These are phyloP conservation scores for Crotalaria pallida DNA, from an alignment of 306 rosid species.

Conservation along the genomic window DNA sequence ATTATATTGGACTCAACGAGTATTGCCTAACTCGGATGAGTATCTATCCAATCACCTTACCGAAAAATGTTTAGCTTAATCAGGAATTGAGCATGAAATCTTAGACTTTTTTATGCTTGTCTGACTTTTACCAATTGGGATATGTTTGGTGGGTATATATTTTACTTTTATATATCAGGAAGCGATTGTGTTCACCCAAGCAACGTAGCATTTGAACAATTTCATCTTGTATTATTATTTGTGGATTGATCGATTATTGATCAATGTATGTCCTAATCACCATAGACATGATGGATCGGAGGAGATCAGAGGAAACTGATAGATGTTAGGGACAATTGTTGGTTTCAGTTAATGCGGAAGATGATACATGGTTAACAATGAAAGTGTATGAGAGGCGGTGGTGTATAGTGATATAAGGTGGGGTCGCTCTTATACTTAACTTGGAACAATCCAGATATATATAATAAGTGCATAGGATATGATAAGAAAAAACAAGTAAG, in stretches of 20 bases:
- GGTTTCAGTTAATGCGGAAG: not conserved
- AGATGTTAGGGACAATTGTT: not conserved
- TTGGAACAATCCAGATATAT: not conserved
- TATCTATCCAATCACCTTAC: too few species aligned
- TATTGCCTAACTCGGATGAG: too few species aligned
- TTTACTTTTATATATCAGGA: too few species aligned
- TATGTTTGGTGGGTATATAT: too few species aligned
- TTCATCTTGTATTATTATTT: not conserved
- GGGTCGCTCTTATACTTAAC: not conserved
- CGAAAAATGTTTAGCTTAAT: too few species aligned
- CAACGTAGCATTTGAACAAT: not conserved
- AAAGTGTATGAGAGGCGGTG: conserved; percentile 1
- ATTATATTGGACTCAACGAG: too few species aligned
- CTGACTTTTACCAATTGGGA: too few species aligned
- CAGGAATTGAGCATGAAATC: too few species aligned
- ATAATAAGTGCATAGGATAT: not conserved
- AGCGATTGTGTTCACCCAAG: not conserved
- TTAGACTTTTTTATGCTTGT: too few species aligned
- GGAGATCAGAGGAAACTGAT: too few species aligned
- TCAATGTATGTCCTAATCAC: not conserved
- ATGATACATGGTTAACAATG: not conserved
- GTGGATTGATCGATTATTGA: not conserved
- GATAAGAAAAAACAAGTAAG: not conserved
- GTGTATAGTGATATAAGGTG: not conserved
- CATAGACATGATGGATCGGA: too few species aligned